Evolutionary conservation across 352 stramenopile genomes (phyloP), one percentile per base, ranked within the genome.

Genomic region (Pythium sukuiense): DNA sequence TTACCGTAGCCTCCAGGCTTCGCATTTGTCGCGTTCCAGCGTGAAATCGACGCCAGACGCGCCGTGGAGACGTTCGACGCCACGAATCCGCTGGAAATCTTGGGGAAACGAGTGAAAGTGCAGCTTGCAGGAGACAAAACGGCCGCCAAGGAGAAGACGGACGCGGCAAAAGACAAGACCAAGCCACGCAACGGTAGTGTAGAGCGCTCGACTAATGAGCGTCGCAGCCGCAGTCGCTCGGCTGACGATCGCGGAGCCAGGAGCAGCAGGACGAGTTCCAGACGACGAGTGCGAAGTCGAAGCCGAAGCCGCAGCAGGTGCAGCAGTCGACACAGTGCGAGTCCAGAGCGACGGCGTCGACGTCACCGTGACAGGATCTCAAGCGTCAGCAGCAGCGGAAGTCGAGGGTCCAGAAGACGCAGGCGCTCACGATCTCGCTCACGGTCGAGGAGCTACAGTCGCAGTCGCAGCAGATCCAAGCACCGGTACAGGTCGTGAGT

Each of bases 21-120:
- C 61, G 87, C 87, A 24, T 95, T 95, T 63, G 79, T 95, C 49
- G 71, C 67, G 6, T 95, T 89, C 54, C 73, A 76, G 39, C 76
- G 48, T 26, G 70, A 67, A 14, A 77, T 79, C 1, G 74, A 77
- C 14, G 87, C 85, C 0, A 50, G 80, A 41, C 61, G 73, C 35
- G 87, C 85, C 0, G 76, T 93, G 11, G 65, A 85, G 14, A 56
- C 59, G 3, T 89, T 79, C 33, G 45, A 65, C 8, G 63, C 68
- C 7, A 63, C 71, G n/a, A 66, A 74, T 26, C 67, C 68, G 20
- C 74, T 88, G 53, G 72, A 84, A 60, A 87, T 95, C 41, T 52
- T 93, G 13, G 87, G 85, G 2, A 90, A 93, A 71, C 56, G 72
- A 13, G 82, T 92, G 39, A 88, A 87, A 43, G 86, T 92, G 55